These are phyloP conservation scores for Debaryomyces fabryi DNA, from an alignment of 1,139 yeast species.

Conservation along the genomic window DNA sequence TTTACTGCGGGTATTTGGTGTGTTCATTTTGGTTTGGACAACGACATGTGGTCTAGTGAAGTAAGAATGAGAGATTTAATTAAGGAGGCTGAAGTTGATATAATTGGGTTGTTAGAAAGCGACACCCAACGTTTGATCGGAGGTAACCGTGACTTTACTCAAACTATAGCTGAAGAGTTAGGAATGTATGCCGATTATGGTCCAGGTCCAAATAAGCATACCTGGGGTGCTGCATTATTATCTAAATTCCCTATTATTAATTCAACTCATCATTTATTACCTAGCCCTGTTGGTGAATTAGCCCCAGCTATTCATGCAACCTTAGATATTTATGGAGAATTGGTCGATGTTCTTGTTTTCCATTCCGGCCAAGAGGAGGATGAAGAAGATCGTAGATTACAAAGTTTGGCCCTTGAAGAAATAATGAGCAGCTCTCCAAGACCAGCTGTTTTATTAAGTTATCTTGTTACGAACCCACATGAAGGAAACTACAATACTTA, in stretches of 20 bases:
- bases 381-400: constrained; percentile 87
- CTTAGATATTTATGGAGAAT: constrained; percentile 82
- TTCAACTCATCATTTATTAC: constrained; percentile 87
- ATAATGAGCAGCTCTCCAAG: constrained; percentile 78
- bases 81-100: constrained; percentile 83
- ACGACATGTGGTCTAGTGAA: constrained; percentile 98
- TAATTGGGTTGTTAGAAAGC: constrained; percentile 86
- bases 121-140: constrained; percentile 93
- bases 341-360: constrained; percentile 91
- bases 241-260: constrained; percentile 92
- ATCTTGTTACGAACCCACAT: constrained; percentile 83
- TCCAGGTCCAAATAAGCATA: constrained; percentile 96
- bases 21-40: constrained; percentile 93
- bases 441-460: constrained; percentile 83
- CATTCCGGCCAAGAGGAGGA: constrained; percentile 99
- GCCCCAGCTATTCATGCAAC: constrained; percentile 99
- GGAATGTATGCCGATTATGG: constrained; percentile 96
- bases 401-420: constrained; percentile 72
- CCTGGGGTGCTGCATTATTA: constrained; percentile 94
- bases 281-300: constrained; percentile 94
- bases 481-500: constrained; percentile 91
- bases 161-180: constrained; percentile 86
- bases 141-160: constrained; percentile 94
- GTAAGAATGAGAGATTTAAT: constrained; percentile 84
- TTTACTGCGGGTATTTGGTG: constrained; percentile 98